Evolutionary conservation across 2,329 filamentous ascomycete genomes (phyloP).

Genomic region (Westerdykella sp.): DNA sequence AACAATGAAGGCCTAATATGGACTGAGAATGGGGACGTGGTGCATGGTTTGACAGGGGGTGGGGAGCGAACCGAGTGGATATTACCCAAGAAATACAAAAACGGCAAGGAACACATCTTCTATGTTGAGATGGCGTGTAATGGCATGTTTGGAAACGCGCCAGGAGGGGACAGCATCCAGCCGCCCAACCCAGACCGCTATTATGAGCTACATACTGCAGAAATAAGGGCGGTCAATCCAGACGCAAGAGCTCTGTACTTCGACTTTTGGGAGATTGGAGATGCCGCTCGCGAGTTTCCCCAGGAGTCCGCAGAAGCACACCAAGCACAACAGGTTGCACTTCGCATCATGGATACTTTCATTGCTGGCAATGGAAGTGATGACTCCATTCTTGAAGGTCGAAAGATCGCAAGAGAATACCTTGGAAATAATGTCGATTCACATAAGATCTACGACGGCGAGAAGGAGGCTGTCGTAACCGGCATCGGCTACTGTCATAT

Average conservation of each 20-base stretch:
- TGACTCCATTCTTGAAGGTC: conserved; percentile 69
- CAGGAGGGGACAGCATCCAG: conserved; percentile 78
- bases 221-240: conserved; percentile 84
- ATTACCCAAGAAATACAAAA: conserved; percentile 70
- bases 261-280: conserved; percentile 92
- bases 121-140: conserved; percentile 99
- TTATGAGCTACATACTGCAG: conserved; percentile 68
- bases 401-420: conserved; percentile 77
- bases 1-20: conserved; percentile 93
- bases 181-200: conserved; percentile 80
- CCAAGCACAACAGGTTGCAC: conserved; percentile 74
- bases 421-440: conserved; percentile 72
- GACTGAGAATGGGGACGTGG: conserved; percentile 79
- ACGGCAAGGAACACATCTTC: conserved; percentile 80
- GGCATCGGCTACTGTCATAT: conserved; percentile 97
- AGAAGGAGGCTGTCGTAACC: conserved; percentile 69
- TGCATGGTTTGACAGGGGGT: conserved; percentile 86
- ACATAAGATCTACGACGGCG: conserved; percentile 72
- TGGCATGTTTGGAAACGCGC: conserved; percentile 92
- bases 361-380: conserved; percentile 67
- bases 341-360: conserved; percentile 84
- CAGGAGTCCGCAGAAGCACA: conserved; percentile 84
- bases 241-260: conserved; percentile 77
- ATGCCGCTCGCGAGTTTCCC: conserved; percentile 88
- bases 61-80: conserved; percentile 90